phyloP scores from a whole-genome alignment of 352 stramenopile genomes.

The Globisporangium iwayamae region DNA sequence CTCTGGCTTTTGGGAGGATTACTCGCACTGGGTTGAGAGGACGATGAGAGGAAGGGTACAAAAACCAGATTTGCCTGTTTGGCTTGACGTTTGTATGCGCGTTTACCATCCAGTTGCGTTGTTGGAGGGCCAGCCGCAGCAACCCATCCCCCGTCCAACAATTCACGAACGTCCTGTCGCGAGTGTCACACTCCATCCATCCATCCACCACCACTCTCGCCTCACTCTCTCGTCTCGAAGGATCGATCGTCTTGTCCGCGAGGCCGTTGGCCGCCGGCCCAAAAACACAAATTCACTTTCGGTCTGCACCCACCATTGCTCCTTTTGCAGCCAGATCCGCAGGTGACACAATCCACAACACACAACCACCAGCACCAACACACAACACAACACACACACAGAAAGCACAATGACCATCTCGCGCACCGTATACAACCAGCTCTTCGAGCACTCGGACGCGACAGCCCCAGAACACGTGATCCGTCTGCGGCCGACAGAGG shows the following conservation, averaged over 20 bases:
- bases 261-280: neutral
- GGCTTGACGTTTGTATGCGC: neutral
- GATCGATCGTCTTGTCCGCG: neutral
- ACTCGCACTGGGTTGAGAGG: neutral
- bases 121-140: neutral
- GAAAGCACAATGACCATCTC: constrained; percentile 67
- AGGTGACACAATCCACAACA: neutral
- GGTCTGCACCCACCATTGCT: constrained; percentile 13
- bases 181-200: constrained; percentile 9
- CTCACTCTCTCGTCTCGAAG: constrained; percentile 10
- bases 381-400: neutral
- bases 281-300: neutral
- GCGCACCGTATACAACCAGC: constrained; percentile 78
- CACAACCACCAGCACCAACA: neutral
- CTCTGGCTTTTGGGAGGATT: constrained; percentile 1
- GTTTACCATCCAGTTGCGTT: constrained; percentile 11
- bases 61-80: neutral
- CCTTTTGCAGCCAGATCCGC: constrained; percentile 9
- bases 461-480: constrained; percentile 50
- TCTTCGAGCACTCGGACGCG: constrained; percentile 61
- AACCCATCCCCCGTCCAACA: neutral
- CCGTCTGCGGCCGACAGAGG: constrained; percentile 69
- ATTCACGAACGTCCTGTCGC: constrained; percentile 7
- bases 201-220: constrained; percentile 1
- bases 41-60: constrained; percentile 6